phyloP scores from a whole-genome alignment of 495 filamentous ascomycete genomes.

The Neurospora sp. region DNA sequence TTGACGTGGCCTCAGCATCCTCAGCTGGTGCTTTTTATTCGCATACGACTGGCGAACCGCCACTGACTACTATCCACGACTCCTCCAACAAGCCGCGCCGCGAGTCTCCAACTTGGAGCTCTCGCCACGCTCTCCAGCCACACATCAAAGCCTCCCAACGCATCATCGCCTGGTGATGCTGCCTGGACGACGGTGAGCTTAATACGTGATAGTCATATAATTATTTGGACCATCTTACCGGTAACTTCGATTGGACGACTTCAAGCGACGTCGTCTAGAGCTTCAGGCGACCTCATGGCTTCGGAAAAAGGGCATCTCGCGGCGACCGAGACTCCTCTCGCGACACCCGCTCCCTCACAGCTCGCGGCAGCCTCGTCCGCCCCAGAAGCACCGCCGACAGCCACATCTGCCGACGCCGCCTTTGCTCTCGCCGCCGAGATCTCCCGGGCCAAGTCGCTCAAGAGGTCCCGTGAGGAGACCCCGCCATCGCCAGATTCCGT shows the following conservation, averaged over 20 bases:
- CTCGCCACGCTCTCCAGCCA: conserved; percentile 45
- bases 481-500: conserved; percentile 28
- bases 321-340: conserved; percentile 33
- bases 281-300: conserved; percentile 25
- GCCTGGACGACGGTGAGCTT: conserved; percentile 25
- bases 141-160: conserved; percentile 31
- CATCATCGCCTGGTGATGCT: conserved; percentile 29
- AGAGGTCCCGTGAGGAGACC: conserved; percentile 38
- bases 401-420: conserved; percentile 16
- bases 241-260: not conserved
- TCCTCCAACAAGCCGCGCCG: not conserved
- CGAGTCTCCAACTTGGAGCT: conserved; percentile 16
- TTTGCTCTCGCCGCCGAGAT: conserved; percentile 23
- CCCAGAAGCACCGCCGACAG: conserved; percentile 19
- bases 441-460: conserved; percentile 31
- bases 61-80: not conserved
- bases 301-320: conserved; percentile 33
- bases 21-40: not conserved
- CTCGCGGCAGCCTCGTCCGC: not conserved
- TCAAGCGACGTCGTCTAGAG: conserved; percentile 2
- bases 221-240: conserved; percentile 16
- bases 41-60: not conserved
- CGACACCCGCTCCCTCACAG: conserved; percentile 14
- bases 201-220: conserved; percentile 6
- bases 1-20: not conserved